Evolutionary conservation across 768 basidiomycete species (phyloP), one percentile per base, ranked within the genome.

Genomic region (Tubosaeta sp.): DNA sequence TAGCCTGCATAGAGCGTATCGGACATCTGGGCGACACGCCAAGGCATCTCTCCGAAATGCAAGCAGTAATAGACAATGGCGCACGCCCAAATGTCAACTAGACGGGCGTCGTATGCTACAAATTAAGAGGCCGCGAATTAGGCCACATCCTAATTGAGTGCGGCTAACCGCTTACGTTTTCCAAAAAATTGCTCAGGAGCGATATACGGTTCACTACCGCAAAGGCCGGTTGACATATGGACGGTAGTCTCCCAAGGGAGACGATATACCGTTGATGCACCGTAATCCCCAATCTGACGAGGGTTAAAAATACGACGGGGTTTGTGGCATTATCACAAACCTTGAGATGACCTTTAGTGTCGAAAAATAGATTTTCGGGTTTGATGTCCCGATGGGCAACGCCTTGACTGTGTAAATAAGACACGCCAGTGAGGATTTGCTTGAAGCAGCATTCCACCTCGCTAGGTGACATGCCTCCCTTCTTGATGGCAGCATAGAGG

Each of bases 341-440:
- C 88, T 97, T 97, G 67, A 97, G 76, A 66, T 95, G 91, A 42
- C 95, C 92, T 61, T 86, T 82, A 34, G 82, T 85, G 70, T 97
- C 92, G 62, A 99, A 91, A 66, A 97, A 91, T 43, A 99, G 67
- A 68, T 99, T 99, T 75, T 98, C 95, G 3, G 95, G 95, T 71
- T 98, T 98, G 75, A 98, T 84, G 66, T 99, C 95, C 39, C 97
- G 86, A 72, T 99, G 95, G 5, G 95, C 95, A 41, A 99, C 95
- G 60, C 95, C 95, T 73, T 97, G 95, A 56, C 84, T 86, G 61
- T 99, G 95, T 32, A 99, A 79, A 68, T 99, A 99, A 8, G 80
- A 76, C 32, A 98, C 83, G 33, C 95, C 95, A 32, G 78, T 76
- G 51, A 99, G 72, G 57, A 97, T 91, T 73, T 99, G 95, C 78